Conservation (phyloP, 2,329 filamentous ascomycete genomes). For the Ophiostoma himal-ulmi region DNA sequence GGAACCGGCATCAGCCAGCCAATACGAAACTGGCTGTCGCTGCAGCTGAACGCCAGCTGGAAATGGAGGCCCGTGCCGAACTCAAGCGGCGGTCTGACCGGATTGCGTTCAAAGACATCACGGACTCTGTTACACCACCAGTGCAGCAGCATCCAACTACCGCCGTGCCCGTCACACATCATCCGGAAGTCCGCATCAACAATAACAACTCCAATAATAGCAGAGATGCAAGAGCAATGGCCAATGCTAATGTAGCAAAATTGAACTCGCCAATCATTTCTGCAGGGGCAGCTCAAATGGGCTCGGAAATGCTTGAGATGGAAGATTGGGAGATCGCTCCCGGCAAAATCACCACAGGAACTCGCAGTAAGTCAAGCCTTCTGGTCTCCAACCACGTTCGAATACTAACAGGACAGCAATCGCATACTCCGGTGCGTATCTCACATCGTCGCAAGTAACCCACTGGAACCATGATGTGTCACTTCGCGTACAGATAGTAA, state of each 20-base stretch:
- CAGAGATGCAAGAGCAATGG: background rate
- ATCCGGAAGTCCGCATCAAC: background rate
- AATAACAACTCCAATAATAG: background rate
- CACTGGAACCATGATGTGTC: slow-evolving; percentile 30
- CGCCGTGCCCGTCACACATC: background rate
- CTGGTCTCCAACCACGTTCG: background rate
- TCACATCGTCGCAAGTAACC: slow-evolving; percentile 28
- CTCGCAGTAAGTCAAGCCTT: slow-evolving; percentile 26
- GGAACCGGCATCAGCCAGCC: background rate
- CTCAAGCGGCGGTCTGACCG: slow-evolving; percentile 23
- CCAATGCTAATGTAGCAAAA: background rate
- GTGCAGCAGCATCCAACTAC: background rate
- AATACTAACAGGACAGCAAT: slow-evolving; percentile 27
- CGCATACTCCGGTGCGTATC: slow-evolving; percentile 35
- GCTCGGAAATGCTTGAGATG: slow-evolving; percentile 31
- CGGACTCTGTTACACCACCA: background rate
- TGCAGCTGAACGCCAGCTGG: background rate
- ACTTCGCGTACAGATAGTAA: slow-evolving; percentile 31
- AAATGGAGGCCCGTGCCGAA: background rate
- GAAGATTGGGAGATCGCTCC: slow-evolving; percentile 37
- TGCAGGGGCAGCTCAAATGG: slow-evolving; percentile 22
- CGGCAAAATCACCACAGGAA: slow-evolving; percentile 29
- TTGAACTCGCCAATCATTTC: slow-evolving; percentile 25
- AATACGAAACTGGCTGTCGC: background rate
- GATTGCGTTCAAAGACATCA: slow-evolving; percentile 18